Evolutionary conservation across 345 rosid genomes (phyloP), one percentile per base, ranked within the genome.

Genomic region (Cardamine occulta): DNA sequence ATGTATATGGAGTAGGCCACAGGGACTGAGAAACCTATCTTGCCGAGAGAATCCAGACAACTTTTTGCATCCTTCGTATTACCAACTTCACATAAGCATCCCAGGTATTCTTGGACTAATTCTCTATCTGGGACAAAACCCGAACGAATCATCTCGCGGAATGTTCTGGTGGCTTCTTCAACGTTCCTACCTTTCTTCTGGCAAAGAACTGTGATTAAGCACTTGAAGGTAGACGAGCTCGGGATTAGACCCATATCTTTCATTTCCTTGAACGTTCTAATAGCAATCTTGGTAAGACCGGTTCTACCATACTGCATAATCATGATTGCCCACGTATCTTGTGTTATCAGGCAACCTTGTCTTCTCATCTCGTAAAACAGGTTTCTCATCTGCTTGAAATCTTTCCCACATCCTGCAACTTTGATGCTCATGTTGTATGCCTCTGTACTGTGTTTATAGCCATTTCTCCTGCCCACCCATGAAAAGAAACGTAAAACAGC

Each of bases 361-460:
- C 98, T 86, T 81, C 81, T 91, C 98, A 88, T 89, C 69, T 88
- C 96, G 75, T 81, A 79, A 69, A 89, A 93, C 53, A 89, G 88
- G 75, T 64, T 78, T 74, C 96, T 87, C 98, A 91, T 88, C 85
- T 81, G 86, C 74, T 71, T 87, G 76, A 93, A 93, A 86, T 89
- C 93, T 72, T 93, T 91, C 35, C 91, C 91, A 23, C 81, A 64
- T 18, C 98, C 98, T 0, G 96, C 85, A 28, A 89, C 82, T 86
- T 93, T 93, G 67, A 93, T 91, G 24, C 90, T 89, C 88, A 85
- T 85, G 87, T 86, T 91, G 78, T 93, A 93, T n/a, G 98, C 86
- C 72, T 85, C 96, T 13, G 86, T 10, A 53, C 84, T 88, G 79
- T 89, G 97, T 51, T 51, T 44, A 81, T 88, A 93, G 35, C 85